These are phyloP conservation scores for Castanospermum australe DNA, from an alignment of 306 rosid genomes.

Conservation along the genomic window DNA sequence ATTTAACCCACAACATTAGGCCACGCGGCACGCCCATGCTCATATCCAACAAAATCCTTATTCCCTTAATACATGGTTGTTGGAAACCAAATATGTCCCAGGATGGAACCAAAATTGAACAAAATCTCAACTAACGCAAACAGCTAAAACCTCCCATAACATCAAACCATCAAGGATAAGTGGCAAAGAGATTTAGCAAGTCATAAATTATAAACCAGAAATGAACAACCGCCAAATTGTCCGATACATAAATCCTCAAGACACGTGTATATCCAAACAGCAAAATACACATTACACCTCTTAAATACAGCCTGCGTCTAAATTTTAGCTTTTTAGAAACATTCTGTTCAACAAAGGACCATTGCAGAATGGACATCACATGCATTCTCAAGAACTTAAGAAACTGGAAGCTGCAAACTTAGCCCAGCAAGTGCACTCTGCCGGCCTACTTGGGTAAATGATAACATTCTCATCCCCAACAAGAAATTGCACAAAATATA, in stretches of 20 bases:
- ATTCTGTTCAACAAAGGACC: slow-evolving; percentile 1
- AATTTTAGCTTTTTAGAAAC: neutral
- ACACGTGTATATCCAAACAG: neutral
- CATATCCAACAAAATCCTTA: neutral
- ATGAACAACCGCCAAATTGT: neutral
- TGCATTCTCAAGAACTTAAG: slow-evolving; percentile 24
- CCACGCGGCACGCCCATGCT: neutral
- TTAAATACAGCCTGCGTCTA: slow-evolving; percentile 1
- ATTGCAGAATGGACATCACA: neutral
- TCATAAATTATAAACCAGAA: neutral
- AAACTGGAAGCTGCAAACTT: slow-evolving; percentile 14
- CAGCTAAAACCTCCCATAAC: neutral
- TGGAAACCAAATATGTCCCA: neutral
- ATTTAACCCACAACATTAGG: neutral
- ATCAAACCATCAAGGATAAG: neutral
- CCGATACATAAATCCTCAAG: neutral
- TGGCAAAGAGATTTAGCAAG: slow-evolving; percentile 2
- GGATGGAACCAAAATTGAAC: neutral
- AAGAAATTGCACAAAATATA: neutral
- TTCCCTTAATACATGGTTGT: neutral
- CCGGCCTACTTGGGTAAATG: neutral
- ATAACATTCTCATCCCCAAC: neutral
- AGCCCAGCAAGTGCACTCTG: slow-evolving; percentile 3
- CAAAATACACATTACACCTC: neutral
- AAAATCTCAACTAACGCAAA: neutral